Percentiles rank a stretch among this genome's conserved stretches.
Evolutionary conservation across 352 stramenopile species (phyloP).

Genomic region (Phytopythium oedochilum): DNA sequence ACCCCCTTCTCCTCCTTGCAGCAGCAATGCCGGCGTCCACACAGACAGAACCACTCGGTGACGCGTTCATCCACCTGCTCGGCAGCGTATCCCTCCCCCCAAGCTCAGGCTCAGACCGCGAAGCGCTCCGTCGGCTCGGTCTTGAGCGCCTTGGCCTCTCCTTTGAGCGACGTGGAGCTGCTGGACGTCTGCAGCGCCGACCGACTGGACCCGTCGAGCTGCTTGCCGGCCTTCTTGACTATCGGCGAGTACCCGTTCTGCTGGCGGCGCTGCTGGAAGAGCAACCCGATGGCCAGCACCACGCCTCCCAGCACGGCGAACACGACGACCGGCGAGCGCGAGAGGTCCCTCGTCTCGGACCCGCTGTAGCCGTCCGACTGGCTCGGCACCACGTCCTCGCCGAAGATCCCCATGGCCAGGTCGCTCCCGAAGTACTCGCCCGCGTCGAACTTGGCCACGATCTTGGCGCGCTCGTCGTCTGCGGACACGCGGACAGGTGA

Average conservation of each 20-base stretch:
- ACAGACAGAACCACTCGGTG: neutral
- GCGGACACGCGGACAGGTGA: no score
- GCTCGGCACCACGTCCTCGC: slow-evolving; percentile 28
- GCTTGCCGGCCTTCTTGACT: slow-evolving; percentile 30
- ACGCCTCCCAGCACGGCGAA: slow-evolving; percentile 39
- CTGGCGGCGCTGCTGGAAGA: slow-evolving; percentile 46
- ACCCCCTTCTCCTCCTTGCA: neutral
- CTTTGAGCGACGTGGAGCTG: slow-evolving; percentile 14
- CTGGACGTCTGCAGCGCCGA: slow-evolving; percentile 21
- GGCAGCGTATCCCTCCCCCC: neutral
- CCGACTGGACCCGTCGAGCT: slow-evolving; percentile 7
- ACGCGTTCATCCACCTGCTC: neutral
- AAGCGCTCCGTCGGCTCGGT: slow-evolving; percentile 60
- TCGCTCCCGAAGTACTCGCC: slow-evolving; percentile 62
- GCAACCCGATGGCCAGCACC: slow-evolving; percentile 38
- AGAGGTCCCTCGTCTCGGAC: slow-evolving; percentile 15
- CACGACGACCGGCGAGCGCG: slow-evolving; percentile 27
- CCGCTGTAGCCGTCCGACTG: slow-evolving; percentile 25
- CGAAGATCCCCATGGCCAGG: slow-evolving; percentile 60
- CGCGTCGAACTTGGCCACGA: slow-evolving; percentile 46
- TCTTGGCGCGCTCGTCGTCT: slow-evolving; percentile 49
- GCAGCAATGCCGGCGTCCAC: no score
- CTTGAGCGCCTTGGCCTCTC: slow-evolving; percentile 44
- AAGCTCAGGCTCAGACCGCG: slow-evolving; percentile 31
- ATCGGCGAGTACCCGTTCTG: slow-evolving; percentile 67